Evolutionary conservation across 805 yeast species (phyloP), one percentile per base, ranked within the genome.

Genomic region (Wickerhamomyces alni): DNA sequence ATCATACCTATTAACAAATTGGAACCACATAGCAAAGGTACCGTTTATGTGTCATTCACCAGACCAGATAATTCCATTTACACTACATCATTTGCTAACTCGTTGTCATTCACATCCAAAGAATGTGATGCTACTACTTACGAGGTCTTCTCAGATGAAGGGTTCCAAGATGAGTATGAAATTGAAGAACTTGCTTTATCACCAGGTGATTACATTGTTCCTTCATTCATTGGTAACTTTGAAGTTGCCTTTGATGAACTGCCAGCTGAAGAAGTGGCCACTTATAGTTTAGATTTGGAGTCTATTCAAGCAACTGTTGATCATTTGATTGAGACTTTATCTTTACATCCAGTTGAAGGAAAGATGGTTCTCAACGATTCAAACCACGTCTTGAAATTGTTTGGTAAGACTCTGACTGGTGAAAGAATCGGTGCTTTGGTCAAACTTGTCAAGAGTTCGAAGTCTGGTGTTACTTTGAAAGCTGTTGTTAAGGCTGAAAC

Each of bases 131-230:
- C 87, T 35, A 71, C 75, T 9, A 80, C 88, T 13, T 80, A 80
- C 17, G 76, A 73, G 45, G 74, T 82, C 37, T 74, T 73, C 43
- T 82, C 75, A 34, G 78, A 74, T 36, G 86, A 79, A 34, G 97
- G 96, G 15, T 86, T 82, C 72, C 84, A 83, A 48, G 98, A 93
- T 62, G 96, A 89, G 63, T 93, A 91, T 63, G 93, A 82, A 59
- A 76, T 93, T 48, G 97, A 87, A 62, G 83, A 82, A 42, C 69
- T 88, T 54, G 78, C 75, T 42, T 59, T 91, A 40, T 64, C 65
- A 8, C 79, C 93, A 9, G 96, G 96, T 28, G 97, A 88, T 59
- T 91, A 80, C 63, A 70, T 87, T 42, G 63, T 68, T 39, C 95
- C 96, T 38, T 70, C 87, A 18, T 87, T 77, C 59, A 75, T 82